Evolutionary conservation across 2,329 filamentous ascomycete genomes (phyloP).

Genomic region (Arthrinium puccinioides): DNA sequence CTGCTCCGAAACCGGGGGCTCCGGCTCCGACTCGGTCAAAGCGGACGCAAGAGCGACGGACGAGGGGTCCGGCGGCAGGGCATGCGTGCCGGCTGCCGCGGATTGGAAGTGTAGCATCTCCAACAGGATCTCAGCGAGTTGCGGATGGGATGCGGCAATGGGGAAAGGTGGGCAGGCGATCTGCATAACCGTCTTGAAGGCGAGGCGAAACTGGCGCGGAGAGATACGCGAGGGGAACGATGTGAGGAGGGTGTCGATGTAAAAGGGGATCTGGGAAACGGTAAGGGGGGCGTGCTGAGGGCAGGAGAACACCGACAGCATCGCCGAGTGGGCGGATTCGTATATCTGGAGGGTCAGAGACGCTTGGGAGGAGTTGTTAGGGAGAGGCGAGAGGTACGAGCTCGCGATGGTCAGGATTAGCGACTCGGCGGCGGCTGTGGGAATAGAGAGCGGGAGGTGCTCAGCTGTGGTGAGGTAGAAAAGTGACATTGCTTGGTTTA

Average conservation of each 20-base stretch:
- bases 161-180: slow-evolving; percentile 75
- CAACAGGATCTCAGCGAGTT: slow-evolving; percentile 71
- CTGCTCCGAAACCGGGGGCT: slow-evolving; percentile 61
- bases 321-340: slow-evolving; percentile 78
- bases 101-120: slow-evolving; percentile 69
- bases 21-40: slow-evolving; percentile 21
- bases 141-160: slow-evolving; percentile 64
- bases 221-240: slow-evolving; percentile 76
- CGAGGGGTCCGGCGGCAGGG: slow-evolving; percentile 31
- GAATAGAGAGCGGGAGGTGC: slow-evolving; percentile 67
- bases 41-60: slow-evolving; percentile 19
- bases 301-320: slow-evolving; percentile 72
- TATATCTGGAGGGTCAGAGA: slow-evolving; percentile 56
- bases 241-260: slow-evolving; percentile 72
- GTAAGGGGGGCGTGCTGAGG: slow-evolving; percentile 69
- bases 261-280: slow-evolving; percentile 68
- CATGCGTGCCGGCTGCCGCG: slow-evolving; percentile 34
- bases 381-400: slow-evolving; percentile 54
- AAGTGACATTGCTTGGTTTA: slow-evolving; percentile 69
- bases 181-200: slow-evolving; percentile 78
- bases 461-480: slow-evolving; percentile 86
- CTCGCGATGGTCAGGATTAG: slow-evolving; percentile 68
- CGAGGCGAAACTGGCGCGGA: slow-evolving; percentile 78
- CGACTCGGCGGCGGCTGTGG: slow-evolving; percentile 60
- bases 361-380: slow-evolving; percentile 14